phyloP scores from a whole-genome alignment of 2,329 filamentous ascomycete species.

The Chaetomiaceae sp. region DNA sequence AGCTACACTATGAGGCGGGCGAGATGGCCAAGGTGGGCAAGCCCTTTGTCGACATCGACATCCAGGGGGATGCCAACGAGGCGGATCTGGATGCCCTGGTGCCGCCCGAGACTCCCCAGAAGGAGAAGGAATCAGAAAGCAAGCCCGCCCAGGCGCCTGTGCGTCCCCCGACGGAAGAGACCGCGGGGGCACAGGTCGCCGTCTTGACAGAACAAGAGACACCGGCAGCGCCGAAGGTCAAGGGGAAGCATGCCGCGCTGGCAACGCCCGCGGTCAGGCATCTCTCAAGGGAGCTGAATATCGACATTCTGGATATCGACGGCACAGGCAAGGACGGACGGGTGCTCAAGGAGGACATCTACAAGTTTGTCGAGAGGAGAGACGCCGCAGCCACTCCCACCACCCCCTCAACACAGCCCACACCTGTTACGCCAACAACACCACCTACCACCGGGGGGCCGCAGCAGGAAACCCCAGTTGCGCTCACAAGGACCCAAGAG shows the following conservation, averaged over 20 bases:
- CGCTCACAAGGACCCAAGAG: conserved; percentile 72
- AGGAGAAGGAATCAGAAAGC: background rate
- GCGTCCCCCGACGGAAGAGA: conserved; percentile 4
- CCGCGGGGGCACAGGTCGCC: conserved; percentile 7
- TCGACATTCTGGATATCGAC: conserved; percentile 72
- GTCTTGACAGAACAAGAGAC: conserved; percentile 9
- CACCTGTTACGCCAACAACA: background rate
- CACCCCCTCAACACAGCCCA: conserved; percentile 16
- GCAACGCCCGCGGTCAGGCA: conserved; percentile 92
- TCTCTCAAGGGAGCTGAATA: conserved; percentile 70
- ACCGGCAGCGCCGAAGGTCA: conserved; percentile 23
- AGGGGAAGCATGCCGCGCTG: conserved; percentile 65
- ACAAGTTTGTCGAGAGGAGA: conserved; percentile 59
- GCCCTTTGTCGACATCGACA: conserved; percentile 91
- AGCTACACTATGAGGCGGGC: conserved; percentile 89
- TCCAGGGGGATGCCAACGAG: conserved; percentile 67
- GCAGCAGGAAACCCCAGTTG: conserved; percentile 63
- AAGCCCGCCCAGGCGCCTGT: conserved; percentile 7
- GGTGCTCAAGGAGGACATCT: conserved; percentile 88
- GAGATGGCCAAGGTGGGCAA: conserved; percentile 96
- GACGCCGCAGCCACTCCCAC: conserved; percentile 31
- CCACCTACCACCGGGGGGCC: conserved; percentile 34
- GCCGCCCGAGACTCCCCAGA: conserved; percentile 25
- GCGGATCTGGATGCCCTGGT: conserved; percentile 48
- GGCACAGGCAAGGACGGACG: conserved; percentile 89